phyloP scores from a whole-genome alignment of 306 rosid genomes.

The Ziziphus jujuba region DNA sequence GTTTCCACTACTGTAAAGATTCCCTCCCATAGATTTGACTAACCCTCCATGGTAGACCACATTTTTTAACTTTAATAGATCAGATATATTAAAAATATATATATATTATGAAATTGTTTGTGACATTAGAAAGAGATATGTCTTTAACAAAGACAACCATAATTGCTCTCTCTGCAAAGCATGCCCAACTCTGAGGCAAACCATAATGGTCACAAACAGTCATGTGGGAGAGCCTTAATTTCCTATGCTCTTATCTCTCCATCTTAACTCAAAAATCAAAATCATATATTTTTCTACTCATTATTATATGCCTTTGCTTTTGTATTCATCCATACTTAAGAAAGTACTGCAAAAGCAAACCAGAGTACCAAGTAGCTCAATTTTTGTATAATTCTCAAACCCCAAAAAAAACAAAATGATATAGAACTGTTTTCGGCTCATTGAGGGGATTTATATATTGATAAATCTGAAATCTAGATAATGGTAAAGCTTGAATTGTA shows the following conservation, averaged over 20 bases:
- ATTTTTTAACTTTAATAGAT: constrained; percentile 17
- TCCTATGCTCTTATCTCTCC: neutral
- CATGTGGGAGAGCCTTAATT: constrained; percentile 6
- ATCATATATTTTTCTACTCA: neutral
- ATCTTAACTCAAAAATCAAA: constrained; percentile 11
- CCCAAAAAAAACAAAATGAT: too few relatives aligned
- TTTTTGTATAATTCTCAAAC: too few relatives aligned
- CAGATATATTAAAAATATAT: constrained; percentile 10
- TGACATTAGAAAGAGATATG: neutral
- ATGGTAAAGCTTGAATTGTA: too few relatives aligned
- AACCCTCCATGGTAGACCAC: constrained; percentile 35
- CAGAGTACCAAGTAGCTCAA: too few relatives aligned
- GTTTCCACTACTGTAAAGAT: constrained; percentile 31
- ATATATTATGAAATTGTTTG: constrained; percentile 6
- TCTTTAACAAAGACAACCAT: constrained; percentile 10
- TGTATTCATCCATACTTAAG: too few relatives aligned
- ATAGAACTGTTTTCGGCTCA: too few relatives aligned
- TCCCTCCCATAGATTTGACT: constrained; percentile 34
- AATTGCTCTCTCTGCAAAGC: neutral
- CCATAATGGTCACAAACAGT: neutral
- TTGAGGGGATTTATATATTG: too few relatives aligned
- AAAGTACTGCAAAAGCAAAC: too few relatives aligned
- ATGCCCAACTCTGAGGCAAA: constrained; percentile 7
- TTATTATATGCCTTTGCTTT: neutral
- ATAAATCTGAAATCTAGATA: too few relatives aligned